Base-by-base conservation (phyloP, 108 stramenopile genomes). In the Skeletonema tropicum region DNA sequence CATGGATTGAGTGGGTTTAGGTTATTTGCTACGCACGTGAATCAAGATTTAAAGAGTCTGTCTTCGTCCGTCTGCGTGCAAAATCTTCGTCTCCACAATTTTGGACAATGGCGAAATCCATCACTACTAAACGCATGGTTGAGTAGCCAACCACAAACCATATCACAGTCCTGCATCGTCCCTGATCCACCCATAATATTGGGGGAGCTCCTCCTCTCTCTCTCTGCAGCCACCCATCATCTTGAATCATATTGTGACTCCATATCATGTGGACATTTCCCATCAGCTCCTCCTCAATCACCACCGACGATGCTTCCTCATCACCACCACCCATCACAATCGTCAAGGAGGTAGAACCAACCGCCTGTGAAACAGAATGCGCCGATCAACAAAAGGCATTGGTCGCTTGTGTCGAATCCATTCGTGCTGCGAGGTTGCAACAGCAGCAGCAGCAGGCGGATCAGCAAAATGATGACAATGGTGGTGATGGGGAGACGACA, bases 371-470 rank as follows among this genome's bases (percentile, higher is more conserved):
- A 36, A 39, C 17, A 59, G 45, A 59, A 73, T 82, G 80, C 25
- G 6, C 42, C 6, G 15, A 42, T 2, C 42, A 82, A 41, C 76
- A 67, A 52, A 57, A 61, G 46, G 52, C 64, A 5, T 32, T 82
- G 14, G 75, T 76, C 7, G 32, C 57, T 6, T 77, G 80, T 39
- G 80, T 77, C 6, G 64, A 77, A 42, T 82, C 80, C 5, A 77
- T 82, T 31, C 80, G 80, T 26, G 63, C 64, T 26, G 71, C 75
- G 5, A 55, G 23, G 21, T 0, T 49, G 3, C 48, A 49, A 17
- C 48, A 21, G 48, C n/a, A n/a, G 26, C 29, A n/a, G 26, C 26
- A 29, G 2, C 26, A 29, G 11, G 33, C 19, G 3, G 30, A 5
- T 35, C 33, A 42, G 17, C 66, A 36, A 36, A 39, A 11, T 59